phyloP scores from a whole-genome alignment of 2,329 filamentous ascomycete species.

The Grosmannia serpens region DNA sequence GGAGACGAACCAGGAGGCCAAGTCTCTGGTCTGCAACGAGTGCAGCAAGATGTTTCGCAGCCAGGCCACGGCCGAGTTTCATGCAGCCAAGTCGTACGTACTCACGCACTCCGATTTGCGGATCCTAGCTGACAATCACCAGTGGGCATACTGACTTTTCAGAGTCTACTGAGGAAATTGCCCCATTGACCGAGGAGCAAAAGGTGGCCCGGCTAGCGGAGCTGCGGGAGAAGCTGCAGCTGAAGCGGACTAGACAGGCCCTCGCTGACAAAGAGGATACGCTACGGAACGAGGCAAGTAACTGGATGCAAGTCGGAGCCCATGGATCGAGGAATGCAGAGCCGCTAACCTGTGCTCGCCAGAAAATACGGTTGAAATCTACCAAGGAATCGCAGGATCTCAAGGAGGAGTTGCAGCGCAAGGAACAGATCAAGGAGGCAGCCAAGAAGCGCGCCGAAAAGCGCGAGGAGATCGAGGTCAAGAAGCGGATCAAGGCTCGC shows the following conservation, averaged over 20 bases:
- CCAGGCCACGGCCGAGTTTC: constrained; percentile 73
- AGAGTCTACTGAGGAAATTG: constrained; percentile 86
- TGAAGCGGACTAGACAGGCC: constrained; percentile 58
- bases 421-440: constrained; percentile 87
- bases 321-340: neutral
- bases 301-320: neutral
- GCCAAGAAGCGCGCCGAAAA: constrained; percentile 82
- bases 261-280: constrained; percentile 68
- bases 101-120: neutral
- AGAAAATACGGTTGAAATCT: constrained; percentile 69
- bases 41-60: constrained; percentile 86
- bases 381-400: constrained; percentile 80
- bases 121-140: neutral
- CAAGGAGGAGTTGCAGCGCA: constrained; percentile 79
- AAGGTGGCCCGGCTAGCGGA: constrained; percentile 72
- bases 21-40: constrained; percentile 85
- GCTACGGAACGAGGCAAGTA: constrained; percentile 73
- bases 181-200: constrained; percentile 82
- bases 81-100: constrained; percentile 71
- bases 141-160: constrained; percentile 82
- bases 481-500: constrained; percentile 81
- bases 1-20: constrained; percentile 58
- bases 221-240: constrained; percentile 57
- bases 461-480: constrained; percentile 70
- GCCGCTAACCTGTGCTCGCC: no score